Evolutionary conservation across 768 basidiomycete genomes (phyloP), one percentile per base, ranked within the genome.

Genomic region (Lepiota venenata): DNA sequence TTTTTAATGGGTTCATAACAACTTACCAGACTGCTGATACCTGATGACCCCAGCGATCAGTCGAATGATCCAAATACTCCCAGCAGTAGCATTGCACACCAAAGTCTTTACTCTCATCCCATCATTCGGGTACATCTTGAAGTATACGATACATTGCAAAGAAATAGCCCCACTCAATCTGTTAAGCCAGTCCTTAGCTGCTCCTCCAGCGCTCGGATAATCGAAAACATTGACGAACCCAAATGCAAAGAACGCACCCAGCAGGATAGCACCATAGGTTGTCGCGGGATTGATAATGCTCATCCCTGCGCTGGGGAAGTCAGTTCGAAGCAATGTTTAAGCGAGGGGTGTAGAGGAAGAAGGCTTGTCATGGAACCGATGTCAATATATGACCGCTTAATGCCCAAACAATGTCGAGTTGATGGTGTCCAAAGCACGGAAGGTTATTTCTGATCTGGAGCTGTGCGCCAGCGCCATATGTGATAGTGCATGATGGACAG

Each of bases 121-220:
- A 56, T 79, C 77, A 1, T 45, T 51, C 10, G 68, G 64, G 56
- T 74, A 77, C 32, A 61, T 56, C 60, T 70, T 73, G 60, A 71
- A 74, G 62, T 77, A 79, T 2, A 64, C 62, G 38, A 74, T 64
- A 10, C 66, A 63, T 61, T 79, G 76, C 6, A 72, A 63, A 1
- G 62, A 64, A 2, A 77, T 73, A 12, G 75, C 58, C 5, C 77
- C 77, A 7, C 74, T 72, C 54, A 78, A 70, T 7, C 75, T 77
- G 42, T 38, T 25, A 20, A 1, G 14, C 21, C 15, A 15, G 3
- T 32, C 45, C 18, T 25, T 21, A 37, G 48, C 22, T 8, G 39
- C 29, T 20, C 15, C 49, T 7, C 35, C 29, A 22, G 7, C 18
- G 40, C 3, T 25, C 3, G 4, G 22, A 40, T 9, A 11, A 11